Evolutionary conservation across 257 asterid species (phyloP).

Genomic region (Nicotiana sylvestris): DNA sequence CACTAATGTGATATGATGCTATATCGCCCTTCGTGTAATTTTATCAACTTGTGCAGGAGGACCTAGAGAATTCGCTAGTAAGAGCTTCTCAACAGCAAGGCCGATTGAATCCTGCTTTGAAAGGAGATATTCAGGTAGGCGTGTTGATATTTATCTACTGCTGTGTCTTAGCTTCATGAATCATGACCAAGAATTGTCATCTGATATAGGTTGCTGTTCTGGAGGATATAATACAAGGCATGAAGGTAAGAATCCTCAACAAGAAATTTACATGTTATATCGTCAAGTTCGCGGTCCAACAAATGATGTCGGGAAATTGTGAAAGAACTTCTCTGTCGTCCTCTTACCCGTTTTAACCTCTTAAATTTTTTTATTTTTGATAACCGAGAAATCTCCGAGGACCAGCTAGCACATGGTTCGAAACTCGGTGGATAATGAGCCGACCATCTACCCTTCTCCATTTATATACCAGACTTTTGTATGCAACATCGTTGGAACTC

Average conservation of each 20-base stretch:
- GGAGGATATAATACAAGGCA: constrained; percentile 76
- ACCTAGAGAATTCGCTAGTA: constrained; percentile 60
- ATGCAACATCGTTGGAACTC: neutral
- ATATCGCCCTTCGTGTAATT: neutral
- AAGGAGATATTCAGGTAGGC: constrained; percentile 61
- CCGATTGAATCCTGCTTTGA: constrained; percentile 57
- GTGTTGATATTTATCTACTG: neutral
- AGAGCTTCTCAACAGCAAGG: constrained; percentile 69
- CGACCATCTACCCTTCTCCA: neutral
- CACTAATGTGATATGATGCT: neutral
- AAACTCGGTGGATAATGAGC: neutral
- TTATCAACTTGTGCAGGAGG: constrained; percentile 55
- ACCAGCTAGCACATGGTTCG: neutral
- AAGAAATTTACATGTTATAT: neutral
- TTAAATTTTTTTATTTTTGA: neutral
- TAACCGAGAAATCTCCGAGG: no score
- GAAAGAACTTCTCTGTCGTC: neutral
- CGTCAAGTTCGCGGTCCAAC: neutral
- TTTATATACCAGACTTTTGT: neutral
- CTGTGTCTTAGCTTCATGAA: neutral
- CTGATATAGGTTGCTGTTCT: constrained; percentile 68
- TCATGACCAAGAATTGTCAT: neutral
- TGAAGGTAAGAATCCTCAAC: constrained; percentile 60
- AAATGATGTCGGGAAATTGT: neutral
- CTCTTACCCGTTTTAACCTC: neutral